Evolutionary conservation across 23 red algal species (phyloP).

Genomic region (Gracilaria domingensis): DNA sequence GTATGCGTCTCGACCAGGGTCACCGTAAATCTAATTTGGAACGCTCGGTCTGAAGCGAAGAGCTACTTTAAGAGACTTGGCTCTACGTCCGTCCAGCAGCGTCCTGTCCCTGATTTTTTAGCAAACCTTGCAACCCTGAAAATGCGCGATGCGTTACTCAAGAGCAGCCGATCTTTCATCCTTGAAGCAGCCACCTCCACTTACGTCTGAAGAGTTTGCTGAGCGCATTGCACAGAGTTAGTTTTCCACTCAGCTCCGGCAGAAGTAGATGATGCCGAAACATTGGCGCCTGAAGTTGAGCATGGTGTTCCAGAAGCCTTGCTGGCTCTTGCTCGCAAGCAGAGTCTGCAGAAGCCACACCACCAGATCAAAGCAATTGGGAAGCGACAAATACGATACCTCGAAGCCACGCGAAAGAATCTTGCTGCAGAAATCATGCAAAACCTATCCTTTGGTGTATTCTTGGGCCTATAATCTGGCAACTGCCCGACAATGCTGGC

Average conservation of each 20-base stretch:
- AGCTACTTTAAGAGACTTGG: constrained; percentile 81
- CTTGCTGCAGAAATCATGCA: too few species aligned
- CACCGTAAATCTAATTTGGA: constrained; percentile 88
- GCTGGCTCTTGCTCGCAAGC: too few species aligned
- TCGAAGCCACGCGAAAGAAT: too few species aligned
- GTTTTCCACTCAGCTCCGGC: background rate
- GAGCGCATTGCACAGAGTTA: too few species aligned
- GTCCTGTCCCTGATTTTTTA: constrained; percentile 92
- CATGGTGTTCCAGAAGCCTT: background rate
- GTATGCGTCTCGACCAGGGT: constrained; percentile 86
- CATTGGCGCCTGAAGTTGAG: background rate
- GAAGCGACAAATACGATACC: too few species aligned
- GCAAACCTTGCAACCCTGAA: constrained; percentile 68
- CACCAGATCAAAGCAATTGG: too few species aligned
- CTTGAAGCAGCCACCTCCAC: too few species aligned
- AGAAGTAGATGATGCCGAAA: background rate
- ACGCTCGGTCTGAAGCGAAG: constrained; percentile 70
- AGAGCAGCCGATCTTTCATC: background rate
- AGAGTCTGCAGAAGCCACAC: too few species aligned
- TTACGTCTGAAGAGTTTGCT: too few species aligned
- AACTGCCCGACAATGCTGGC: constrained; percentile 20
- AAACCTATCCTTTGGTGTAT: constrained; percentile 64
- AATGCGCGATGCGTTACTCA: constrained; percentile 9
- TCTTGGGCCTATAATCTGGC: constrained; percentile 81
- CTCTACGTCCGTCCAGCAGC: constrained; percentile 76